These are phyloP conservation scores for Podospora appendiculata DNA, from an alignment of 495 filamentous ascomycete genomes.

Conservation along the genomic window DNA sequence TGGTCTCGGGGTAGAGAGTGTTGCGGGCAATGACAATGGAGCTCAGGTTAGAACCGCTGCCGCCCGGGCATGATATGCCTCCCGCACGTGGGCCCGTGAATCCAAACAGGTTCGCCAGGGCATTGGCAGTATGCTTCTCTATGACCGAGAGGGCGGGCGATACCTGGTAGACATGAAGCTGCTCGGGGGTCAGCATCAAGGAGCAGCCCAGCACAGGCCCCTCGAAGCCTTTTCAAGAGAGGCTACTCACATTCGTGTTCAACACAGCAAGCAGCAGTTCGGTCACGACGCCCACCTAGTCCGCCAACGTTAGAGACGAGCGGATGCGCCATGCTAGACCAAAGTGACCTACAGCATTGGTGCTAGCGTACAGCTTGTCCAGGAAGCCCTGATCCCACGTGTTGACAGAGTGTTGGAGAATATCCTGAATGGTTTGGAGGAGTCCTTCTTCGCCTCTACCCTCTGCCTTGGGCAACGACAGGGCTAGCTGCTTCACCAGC, in stretches of 20 bases:
- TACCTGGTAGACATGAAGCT: constrained; percentile 79
- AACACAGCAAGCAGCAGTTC: constrained; percentile 75
- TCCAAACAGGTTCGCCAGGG: constrained; percentile 69
- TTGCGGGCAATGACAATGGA: constrained; percentile 88
- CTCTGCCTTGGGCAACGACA: constrained; percentile 54
- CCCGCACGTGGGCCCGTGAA: constrained; percentile 66
- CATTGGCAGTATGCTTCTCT: constrained; percentile 66
- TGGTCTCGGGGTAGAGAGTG: constrained; percentile 68
- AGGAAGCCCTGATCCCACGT: constrained; percentile 96
- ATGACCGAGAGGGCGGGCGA: constrained; percentile 82
- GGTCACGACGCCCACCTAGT: constrained; percentile 65
- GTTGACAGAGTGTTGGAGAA: constrained; percentile 81
- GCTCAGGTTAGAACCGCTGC: constrained; percentile 76
- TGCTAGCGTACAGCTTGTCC: constrained; percentile 83
- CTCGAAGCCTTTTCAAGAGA: not conserved
- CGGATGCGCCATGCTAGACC: not conserved
- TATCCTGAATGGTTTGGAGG: constrained; percentile 52
- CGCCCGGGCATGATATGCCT: constrained; percentile 82
- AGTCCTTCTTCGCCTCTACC: constrained; percentile 67
- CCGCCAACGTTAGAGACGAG: not conserved
- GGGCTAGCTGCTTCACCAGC: constrained; percentile 53
- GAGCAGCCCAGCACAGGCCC: too few relatives aligned
- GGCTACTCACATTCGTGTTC: constrained; percentile 68
- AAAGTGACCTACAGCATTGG: constrained; percentile 56
- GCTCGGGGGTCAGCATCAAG: not conserved